Evolutionary conservation across 2,329 filamentous ascomycete genomes (phyloP).

Genomic region (Exophiala aquamarina): DNA sequence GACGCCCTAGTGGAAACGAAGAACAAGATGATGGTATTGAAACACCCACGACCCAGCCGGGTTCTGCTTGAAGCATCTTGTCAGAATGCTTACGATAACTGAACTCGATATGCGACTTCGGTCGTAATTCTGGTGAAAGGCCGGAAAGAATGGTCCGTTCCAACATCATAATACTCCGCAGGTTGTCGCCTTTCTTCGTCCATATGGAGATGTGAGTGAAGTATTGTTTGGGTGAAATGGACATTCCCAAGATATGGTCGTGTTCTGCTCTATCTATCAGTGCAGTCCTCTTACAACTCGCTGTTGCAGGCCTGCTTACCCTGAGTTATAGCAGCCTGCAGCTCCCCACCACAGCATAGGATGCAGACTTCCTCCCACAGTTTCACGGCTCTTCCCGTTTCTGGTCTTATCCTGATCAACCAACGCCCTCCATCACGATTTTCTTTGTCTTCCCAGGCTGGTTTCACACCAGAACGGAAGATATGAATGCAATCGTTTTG

Average conservation of each 20-base stretch:
- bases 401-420: constrained; percentile 88
- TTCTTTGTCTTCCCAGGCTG: constrained; percentile 81
- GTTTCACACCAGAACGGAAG: constrained; percentile 75
- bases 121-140: constrained; percentile 69
- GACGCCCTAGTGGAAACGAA: background rate
- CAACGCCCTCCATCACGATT: constrained; percentile 85
- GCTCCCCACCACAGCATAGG: constrained; percentile 32
- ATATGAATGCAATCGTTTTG: constrained; percentile 76
- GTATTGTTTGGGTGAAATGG: constrained; percentile 85
- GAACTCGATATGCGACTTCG: constrained; percentile 57
- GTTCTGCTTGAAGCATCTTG: constrained; percentile 65
- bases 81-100: constrained; percentile 89
- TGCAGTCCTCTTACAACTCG: background rate
- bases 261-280: constrained; percentile 55
- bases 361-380: constrained; percentile 30
- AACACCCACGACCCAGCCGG: background rate
- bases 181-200: constrained; percentile 84
- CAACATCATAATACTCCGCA: constrained; percentile 74
- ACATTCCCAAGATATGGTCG: constrained; percentile 83
- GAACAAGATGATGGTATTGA: background rate
- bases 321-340: constrained; percentile 71
- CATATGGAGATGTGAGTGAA: constrained; percentile 85
- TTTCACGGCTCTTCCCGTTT: constrained; percentile 30
- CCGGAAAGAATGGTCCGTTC: constrained; percentile 71
- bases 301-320: constrained; percentile 52